Evolutionary conservation across 495 filamentous ascomycete species (phyloP).

Genomic region (Usnea hakonensis): DNA sequence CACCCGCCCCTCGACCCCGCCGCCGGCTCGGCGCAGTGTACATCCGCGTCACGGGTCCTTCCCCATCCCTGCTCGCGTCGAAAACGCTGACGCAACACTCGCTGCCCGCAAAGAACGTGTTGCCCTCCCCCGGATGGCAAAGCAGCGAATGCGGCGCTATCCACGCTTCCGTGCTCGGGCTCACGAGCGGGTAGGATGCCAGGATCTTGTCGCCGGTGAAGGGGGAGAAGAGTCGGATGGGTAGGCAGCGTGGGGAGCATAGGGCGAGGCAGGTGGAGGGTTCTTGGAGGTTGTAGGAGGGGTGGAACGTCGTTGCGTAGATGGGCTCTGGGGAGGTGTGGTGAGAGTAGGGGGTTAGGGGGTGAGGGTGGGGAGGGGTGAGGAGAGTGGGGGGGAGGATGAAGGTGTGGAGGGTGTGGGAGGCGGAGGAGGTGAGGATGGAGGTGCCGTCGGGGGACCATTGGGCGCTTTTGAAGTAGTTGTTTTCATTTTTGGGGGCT

Average conservation of each 20-base stretch:
- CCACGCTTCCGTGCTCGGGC: constrained; percentile 70
- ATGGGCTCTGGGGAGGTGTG: constrained; percentile 59
- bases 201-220: constrained; percentile 35
- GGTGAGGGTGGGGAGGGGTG: constrained; percentile 40
- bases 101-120: constrained; percentile 60
- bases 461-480: constrained; percentile 54
- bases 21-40: constrained; percentile 70
- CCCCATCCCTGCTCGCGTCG: constrained; percentile 60
- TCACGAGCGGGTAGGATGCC: constrained; percentile 63
- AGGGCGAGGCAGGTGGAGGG: constrained; percentile 62
- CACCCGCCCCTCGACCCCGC: constrained; percentile 58
- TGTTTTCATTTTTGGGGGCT: constrained; percentile 14
- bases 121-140: constrained; percentile 52
- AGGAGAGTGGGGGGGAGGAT: constrained; percentile 69
- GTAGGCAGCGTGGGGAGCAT: constrained; percentile 58
- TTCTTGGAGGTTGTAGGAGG: constrained; percentile 59
- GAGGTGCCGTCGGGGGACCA: constrained; percentile 78
- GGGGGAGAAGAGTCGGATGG: constrained; percentile 64
- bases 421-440: constrained; percentile 63
- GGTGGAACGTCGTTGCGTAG: constrained; percentile 63
- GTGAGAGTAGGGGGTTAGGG: constrained; percentile 53
- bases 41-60: constrained; percentile 53
- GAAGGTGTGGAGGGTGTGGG: constrained; percentile 61
- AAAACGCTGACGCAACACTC: constrained; percentile 69
- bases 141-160: constrained; percentile 66